A percentile compares a stretch with the other conserved stretches of the same genome.
Evolutionary conservation across 495 filamentous ascomycete genomes (phyloP).

Genomic region (Tuber melanosporum): DNA sequence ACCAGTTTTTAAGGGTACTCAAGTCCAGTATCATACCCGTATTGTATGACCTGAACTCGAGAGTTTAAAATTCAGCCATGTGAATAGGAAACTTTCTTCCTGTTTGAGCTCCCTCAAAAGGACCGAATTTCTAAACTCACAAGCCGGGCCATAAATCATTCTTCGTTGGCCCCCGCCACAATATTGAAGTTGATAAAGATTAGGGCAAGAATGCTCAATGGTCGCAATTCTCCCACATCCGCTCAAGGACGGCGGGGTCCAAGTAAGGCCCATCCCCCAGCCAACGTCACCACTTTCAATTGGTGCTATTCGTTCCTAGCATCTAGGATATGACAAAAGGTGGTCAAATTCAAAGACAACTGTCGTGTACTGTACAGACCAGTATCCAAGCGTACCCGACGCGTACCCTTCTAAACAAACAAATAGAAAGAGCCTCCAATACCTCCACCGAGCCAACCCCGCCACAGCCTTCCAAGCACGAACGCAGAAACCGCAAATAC

Average conservation of each 20-base stretch:
- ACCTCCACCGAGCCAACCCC: not conserved
- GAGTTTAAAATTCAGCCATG: not conserved
- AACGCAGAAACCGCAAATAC: not conserved
- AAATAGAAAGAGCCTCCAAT: not conserved
- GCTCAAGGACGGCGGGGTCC: not conserved
- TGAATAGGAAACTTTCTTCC: not conserved
- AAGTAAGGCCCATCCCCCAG: not conserved
- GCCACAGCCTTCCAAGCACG: not conserved
- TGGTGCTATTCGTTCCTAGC: not conserved
- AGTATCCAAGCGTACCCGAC: not conserved
- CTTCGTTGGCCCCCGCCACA: not conserved
- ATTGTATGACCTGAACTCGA: not conserved
- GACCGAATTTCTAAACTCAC: not conserved
- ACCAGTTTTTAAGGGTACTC: too few species aligned
- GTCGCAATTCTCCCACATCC: not conserved
- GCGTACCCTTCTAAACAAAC: not conserved
- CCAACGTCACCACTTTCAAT: not conserved
- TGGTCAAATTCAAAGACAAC: not conserved
- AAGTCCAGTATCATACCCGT: not conserved
- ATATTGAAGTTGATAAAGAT: not conserved
- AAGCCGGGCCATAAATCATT: not conserved
- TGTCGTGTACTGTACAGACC: not conserved
- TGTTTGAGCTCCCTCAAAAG: not conserved
- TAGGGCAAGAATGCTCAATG: not conserved
- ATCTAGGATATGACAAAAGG: not conserved